A percentile compares a stretch with the other conserved stretches of the same genome.
Conservation (phyloP, 495 filamentous ascomycete species). For the Corynascus novoguineensis region DNA sequence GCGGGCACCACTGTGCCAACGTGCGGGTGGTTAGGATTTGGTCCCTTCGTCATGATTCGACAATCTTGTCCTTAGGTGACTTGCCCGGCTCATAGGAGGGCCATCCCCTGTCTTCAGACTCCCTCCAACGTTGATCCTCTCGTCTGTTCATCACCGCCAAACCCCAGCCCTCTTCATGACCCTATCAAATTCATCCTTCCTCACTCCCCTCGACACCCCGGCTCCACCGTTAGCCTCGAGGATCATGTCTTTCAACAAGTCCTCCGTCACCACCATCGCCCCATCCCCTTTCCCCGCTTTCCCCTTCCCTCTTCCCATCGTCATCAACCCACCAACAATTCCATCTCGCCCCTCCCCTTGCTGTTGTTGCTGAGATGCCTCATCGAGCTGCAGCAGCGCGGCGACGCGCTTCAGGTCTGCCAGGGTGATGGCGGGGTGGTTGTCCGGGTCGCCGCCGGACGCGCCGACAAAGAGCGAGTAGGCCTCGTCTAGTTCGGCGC, state of each 20-base stretch:
- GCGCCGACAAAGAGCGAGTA: slow-evolving; percentile 62
- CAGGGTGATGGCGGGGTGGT: slow-evolving; percentile 68
- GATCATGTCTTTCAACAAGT: slow-evolving; percentile 85
- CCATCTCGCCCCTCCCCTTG: not conserved
- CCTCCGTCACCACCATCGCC: slow-evolving; percentile 71
- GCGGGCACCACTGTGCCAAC: too few species aligned
- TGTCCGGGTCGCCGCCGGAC: slow-evolving; percentile 21
- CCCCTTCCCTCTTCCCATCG: not conserved
- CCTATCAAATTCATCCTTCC: slow-evolving; percentile 71
- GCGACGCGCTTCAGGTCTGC: slow-evolving; percentile 72
- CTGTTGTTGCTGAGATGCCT: slow-evolving; percentile 18
- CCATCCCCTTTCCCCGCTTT: not conserved
- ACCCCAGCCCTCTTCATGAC: slow-evolving; percentile 83
- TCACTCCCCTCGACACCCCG: slow-evolving; percentile 66
- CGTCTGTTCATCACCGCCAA: slow-evolving; percentile 47
- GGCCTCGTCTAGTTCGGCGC: slow-evolving; percentile 69
- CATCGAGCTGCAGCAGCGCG: slow-evolving; percentile 73
- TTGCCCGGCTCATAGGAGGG: too few species aligned
- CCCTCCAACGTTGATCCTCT: not conserved
- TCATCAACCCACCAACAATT: too few species aligned
- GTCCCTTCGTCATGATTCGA: too few species aligned
- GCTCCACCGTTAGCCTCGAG: slow-evolving; percentile 81
- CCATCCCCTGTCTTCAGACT: not conserved
- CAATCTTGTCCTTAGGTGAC: too few species aligned
- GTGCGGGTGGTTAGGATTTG: too few species aligned